Evolutionary conservation across 495 filamentous ascomycete genomes (phyloP), one percentile per base, ranked within the genome.

Genomic region (Penicillium maclennaniae): DNA sequence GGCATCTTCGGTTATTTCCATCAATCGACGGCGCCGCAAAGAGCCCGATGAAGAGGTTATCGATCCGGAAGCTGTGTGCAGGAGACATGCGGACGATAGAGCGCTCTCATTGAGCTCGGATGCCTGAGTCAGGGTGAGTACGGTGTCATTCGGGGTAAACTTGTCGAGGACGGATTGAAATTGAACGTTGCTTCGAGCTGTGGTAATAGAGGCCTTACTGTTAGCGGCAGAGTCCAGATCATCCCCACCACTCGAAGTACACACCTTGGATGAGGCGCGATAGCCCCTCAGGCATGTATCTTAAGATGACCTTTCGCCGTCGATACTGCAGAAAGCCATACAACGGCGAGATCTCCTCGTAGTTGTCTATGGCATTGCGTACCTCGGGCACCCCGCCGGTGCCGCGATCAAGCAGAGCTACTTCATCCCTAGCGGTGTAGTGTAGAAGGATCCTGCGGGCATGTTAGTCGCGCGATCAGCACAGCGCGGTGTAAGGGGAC

Each of bases 161-260:
- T 83, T 86, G 58, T 97, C 92, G 43, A 84, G 80, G 43, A 98
- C 72, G 27, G 89, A 85, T 52, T 87, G 87, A 62, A 96, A 96
- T 67, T 98, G 95, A 8, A 98, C 93, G n/a, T 89, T 82, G 23
- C 88, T 89, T 56, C 93, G 91, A 48, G 91, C 93, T 97, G 56
- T 25, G 44, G 58, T 15, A 51, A 27, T 43, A 47, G 36, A 51
- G 31, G 31, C 15, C 7, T 10, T 4, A 14, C 3, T 14, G 49
- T 52, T 15, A 52, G 36, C 47, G n/a, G n/a, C 38, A 4, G 20
- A 19, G 36, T 16, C 19, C 16, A 19, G 51, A 38, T 51, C 26
- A 44, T 43, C 23, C 39, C 6, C 38, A 47, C 42, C 43, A 41
- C 23, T 36, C 34, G 21, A 0, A n/a, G 20, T 44, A 58, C 80